Conservation (phyloP, 768 basidiomycete genomes). For the Tricholoma terreum region DNA sequence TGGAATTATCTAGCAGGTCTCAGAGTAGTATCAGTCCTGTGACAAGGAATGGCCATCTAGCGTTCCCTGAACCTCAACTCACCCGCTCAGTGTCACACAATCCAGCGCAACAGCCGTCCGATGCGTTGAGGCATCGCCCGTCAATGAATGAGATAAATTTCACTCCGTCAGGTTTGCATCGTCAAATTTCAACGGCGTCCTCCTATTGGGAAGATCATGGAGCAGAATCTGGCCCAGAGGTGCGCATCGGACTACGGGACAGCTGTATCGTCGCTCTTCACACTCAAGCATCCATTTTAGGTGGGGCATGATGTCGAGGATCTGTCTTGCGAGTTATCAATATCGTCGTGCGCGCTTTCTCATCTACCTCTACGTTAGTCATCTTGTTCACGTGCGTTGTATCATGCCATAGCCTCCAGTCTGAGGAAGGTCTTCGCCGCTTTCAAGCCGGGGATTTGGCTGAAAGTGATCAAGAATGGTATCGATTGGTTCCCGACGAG, state of each 20-base stretch:
- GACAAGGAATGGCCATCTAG: constrained; percentile 21
- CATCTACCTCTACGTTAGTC: constrained; percentile 3
- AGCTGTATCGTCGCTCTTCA: not conserved
- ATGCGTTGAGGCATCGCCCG: constrained; percentile 31
- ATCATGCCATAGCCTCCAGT: constrained; percentile 44
- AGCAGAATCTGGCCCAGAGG: constrained; percentile 28
- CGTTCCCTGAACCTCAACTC: constrained; percentile 54
- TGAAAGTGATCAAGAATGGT: constrained; percentile 81
- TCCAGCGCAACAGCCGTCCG: constrained; percentile 20
- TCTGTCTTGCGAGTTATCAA: constrained; percentile 29
- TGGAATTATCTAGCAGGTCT: constrained; percentile 22
- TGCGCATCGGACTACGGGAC: constrained; percentile 15
- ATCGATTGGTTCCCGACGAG: constrained; percentile 69
- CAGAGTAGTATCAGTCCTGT: constrained; percentile 38
- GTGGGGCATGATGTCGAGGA: constrained; percentile 15
- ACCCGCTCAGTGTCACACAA: constrained; percentile 43
- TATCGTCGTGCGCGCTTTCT: constrained; percentile 35
- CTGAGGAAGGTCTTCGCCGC: constrained; percentile 58
- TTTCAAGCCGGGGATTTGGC: constrained; percentile 68
- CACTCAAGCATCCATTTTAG: constrained; percentile 1
- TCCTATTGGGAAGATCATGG: constrained; percentile 35
- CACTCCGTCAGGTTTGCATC: constrained; percentile 17
- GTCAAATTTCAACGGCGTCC: constrained; percentile 28
- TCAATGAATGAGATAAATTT: constrained; percentile 37
- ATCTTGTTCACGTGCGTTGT: constrained; percentile 14